A percentile compares a stretch with the other conserved stretches of the same genome.
phyloP scores from a whole-genome alignment of 306 rosid genomes.

The Prosopis cineraria region DNA sequence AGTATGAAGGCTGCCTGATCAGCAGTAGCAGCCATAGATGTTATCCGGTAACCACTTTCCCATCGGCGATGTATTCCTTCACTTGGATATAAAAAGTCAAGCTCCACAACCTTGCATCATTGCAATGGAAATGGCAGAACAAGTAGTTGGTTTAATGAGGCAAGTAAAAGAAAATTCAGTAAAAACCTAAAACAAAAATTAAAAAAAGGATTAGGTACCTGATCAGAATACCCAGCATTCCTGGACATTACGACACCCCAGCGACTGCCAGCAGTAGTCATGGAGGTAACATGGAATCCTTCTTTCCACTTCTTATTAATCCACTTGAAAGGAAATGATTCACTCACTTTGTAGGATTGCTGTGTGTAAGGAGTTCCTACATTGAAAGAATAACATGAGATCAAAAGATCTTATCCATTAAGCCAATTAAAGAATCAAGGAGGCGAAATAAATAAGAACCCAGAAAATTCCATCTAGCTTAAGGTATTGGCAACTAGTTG shows the following conservation, averaged over 20 bases:
- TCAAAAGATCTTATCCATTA: background rate
- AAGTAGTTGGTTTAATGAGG: background rate
- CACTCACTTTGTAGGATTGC: slow-evolving; percentile 92
- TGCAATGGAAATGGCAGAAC: background rate
- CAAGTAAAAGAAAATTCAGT: background rate
- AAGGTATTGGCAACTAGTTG: background rate
- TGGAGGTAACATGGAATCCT: slow-evolving; percentile 96
- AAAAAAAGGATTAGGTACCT: slow-evolving; percentile 46
- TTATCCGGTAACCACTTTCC: slow-evolving; percentile 85
- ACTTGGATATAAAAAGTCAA: slow-evolving; percentile 88
- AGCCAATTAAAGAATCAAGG: background rate
- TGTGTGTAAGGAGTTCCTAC: slow-evolving; percentile 90
- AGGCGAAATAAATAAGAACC: background rate
- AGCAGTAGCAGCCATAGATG: slow-evolving; percentile 89
- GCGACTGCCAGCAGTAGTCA: slow-evolving; percentile 91
- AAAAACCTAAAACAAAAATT: background rate
- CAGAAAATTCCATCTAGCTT: background rate
- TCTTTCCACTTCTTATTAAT: slow-evolving; percentile 96
- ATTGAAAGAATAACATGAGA: slow-evolving; percentile 33
- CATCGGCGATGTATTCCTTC: slow-evolving; percentile 91
- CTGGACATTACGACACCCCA: slow-evolving; percentile 98
- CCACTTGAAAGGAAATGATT: slow-evolving; percentile 93
- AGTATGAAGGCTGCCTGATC: slow-evolving; percentile 95
- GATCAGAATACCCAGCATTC: slow-evolving; percentile 91
- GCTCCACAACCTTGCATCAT: slow-evolving; percentile 79